Evolutionary conservation across 2,329 filamentous ascomycete genomes (phyloP).

Genomic region (Penicillium brasilianum): DNA sequence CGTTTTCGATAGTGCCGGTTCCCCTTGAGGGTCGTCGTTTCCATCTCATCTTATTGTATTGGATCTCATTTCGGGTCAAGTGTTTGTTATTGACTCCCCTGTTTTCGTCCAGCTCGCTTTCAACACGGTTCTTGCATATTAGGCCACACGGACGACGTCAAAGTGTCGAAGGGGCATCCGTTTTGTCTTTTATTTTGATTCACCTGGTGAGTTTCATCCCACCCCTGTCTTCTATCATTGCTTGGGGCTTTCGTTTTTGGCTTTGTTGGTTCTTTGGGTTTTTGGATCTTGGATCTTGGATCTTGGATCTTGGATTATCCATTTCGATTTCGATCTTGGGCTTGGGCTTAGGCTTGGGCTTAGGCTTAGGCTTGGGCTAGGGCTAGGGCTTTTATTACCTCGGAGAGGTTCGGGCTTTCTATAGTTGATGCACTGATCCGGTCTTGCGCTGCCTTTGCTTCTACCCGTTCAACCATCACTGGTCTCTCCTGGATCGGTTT

Average conservation of each 20-base stretch:
- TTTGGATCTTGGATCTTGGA: not conserved
- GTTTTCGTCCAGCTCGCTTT: conserved; percentile 27
- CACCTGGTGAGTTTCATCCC: conserved; percentile 28
- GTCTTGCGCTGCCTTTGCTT: conserved; percentile 19
- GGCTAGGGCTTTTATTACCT: too few relatives aligned
- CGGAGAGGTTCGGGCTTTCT: conserved; percentile 8
- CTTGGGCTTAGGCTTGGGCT: too few relatives aligned
- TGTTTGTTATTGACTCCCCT: conserved; percentile 44
- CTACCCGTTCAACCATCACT: not conserved
- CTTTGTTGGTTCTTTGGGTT: not conserved
- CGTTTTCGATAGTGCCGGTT: conserved; percentile 6
- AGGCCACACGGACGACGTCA: conserved; percentile 33
- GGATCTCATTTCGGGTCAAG: not conserved
- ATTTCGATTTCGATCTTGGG: too few relatives aligned
- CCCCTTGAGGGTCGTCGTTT: conserved; percentile 3
- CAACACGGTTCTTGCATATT: conserved; percentile 38
- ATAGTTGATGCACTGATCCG: conserved; percentile 40
- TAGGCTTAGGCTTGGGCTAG: too few relatives aligned
- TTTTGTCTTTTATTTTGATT: conserved; percentile 25
- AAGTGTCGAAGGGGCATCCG: conserved; percentile 21
- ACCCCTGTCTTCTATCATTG: conserved; percentile 9
- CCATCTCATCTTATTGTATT: not conserved
- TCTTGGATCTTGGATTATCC: conserved; percentile 29
- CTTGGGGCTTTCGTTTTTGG: not conserved
- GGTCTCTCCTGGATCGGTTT: not conserved